These are phyloP conservation scores for Debaryomyces castellii DNA, from an alignment of 805 yeast species.

Conservation along the genomic window DNA sequence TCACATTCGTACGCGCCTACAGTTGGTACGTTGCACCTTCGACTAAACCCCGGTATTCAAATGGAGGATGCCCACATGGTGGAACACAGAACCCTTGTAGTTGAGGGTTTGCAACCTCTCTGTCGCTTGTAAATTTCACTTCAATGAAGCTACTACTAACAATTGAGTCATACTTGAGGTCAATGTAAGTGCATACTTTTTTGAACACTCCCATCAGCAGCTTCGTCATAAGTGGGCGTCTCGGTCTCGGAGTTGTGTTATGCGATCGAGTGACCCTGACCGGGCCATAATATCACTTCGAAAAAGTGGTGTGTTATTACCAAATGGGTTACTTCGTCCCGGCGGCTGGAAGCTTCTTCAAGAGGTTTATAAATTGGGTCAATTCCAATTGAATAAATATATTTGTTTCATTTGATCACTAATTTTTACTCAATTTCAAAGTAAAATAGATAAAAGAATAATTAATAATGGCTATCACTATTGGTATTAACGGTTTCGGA, in stretches of 20 bases:
- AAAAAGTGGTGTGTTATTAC: slow-evolving; percentile 4
- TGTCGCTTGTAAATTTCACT: neutral
- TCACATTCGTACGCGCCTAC: too few species aligned
- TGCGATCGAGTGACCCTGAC: slow-evolving; percentile 1
- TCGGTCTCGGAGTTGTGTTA: slow-evolving; percentile 4
- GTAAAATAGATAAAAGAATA: slow-evolving; percentile 7
- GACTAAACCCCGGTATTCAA: neutral
- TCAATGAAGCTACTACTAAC: neutral
- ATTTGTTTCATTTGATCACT: slow-evolving; percentile 1
- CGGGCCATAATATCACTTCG: neutral
- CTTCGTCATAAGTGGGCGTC: slow-evolving; percentile 52
- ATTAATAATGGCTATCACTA: slow-evolving; percentile 53
- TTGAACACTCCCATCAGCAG: neutral
- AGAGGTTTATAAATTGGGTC: slow-evolving; percentile 4
- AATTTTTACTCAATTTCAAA: slow-evolving; percentile 1
- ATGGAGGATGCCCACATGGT: too few species aligned
- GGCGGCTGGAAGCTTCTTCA: slow-evolving; percentile 8
- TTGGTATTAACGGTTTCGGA: slow-evolving; percentile 95
- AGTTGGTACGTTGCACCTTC: too few species aligned
- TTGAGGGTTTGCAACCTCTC: neutral
- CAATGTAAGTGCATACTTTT: neutral
- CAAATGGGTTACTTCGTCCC: slow-evolving; percentile 15
- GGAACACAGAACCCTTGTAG: neutral
- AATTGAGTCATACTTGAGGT: neutral
- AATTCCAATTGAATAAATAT: slow-evolving; percentile 1